A percentile compares a stretch with the other conserved stretches of the same genome.
Conservation (phyloP, 2,329 filamentous ascomycete species). For the Lasiodiplodia sp. region DNA sequence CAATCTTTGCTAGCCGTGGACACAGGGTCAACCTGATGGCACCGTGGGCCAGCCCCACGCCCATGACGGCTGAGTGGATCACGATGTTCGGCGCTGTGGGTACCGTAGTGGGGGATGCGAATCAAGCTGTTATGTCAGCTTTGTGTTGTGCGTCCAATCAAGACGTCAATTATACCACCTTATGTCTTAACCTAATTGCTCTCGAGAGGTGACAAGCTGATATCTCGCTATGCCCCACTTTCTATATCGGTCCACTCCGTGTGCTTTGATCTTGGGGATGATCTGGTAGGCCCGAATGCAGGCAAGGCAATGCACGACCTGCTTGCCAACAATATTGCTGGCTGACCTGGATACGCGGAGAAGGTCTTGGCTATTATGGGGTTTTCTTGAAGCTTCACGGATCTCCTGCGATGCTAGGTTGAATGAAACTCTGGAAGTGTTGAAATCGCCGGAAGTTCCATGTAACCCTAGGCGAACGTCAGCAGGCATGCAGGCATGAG, state of each 20-base stretch:
- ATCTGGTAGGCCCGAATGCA: neutral
- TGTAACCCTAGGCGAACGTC: too few relatives aligned
- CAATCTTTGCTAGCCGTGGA: constrained; percentile 29
- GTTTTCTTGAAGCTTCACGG: neutral
- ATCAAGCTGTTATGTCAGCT: neutral
- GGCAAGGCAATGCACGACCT: constrained; percentile 9
- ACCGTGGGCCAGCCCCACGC: constrained; percentile 39
- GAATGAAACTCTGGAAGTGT: too few relatives aligned
- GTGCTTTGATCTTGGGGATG: constrained; percentile 23
- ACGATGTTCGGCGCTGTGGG: constrained; percentile 21
- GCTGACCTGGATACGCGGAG: neutral
- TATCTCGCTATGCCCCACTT: constrained; percentile 1
- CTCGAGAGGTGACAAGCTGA: neutral
- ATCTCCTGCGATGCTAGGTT: too few relatives aligned
- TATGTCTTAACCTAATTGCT: neutral
- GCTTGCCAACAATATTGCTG: neutral
- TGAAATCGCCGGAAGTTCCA: too few relatives aligned
- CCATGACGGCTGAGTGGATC: constrained; percentile 29
- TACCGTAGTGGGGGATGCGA: neutral
- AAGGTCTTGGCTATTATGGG: constrained; percentile 10
- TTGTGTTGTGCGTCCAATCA: neutral
- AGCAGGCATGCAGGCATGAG: too few relatives aligned
- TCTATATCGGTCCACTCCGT: constrained; percentile 8
- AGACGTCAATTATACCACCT: neutral
- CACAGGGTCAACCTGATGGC: constrained; percentile 39